These are phyloP conservation scores for Canariomyces notabilis DNA, from an alignment of 2,329 filamentous ascomycete species.

Conservation along the genomic window DNA sequence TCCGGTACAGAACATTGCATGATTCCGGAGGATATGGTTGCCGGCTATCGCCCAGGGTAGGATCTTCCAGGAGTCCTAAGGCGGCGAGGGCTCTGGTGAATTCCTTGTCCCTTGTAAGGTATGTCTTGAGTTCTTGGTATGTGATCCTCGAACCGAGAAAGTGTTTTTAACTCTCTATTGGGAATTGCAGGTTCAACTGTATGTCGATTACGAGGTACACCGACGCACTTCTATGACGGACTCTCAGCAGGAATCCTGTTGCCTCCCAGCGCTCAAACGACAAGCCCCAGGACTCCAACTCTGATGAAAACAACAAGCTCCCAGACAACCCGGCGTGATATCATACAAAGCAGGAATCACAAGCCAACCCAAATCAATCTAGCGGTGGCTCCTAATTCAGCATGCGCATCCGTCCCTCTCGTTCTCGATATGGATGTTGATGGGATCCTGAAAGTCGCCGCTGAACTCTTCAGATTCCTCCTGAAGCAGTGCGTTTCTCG, in stretches of 20 bases:
- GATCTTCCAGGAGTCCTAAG: too few relatives aligned
- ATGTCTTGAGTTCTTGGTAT: too few relatives aligned
- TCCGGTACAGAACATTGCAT: too few relatives aligned
- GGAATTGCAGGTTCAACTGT: neutral
- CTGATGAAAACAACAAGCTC: constrained; percentile 13
- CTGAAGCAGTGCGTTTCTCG: constrained; percentile 88
- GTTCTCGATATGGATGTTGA: constrained; percentile 95
- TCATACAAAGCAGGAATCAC: constrained; percentile 22
- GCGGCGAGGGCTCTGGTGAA: too few relatives aligned
- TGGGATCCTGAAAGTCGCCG: constrained; percentile 94
- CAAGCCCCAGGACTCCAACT: constrained; percentile 11
- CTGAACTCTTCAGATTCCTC: constrained; percentile 98
- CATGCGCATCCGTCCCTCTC: constrained; percentile 91
- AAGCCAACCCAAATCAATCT: constrained; percentile 12
- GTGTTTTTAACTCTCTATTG: too few relatives aligned
- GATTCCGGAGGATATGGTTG: too few relatives aligned
- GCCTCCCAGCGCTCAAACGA: constrained; percentile 5
- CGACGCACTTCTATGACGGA: constrained; percentile 18
- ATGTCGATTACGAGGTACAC: constrained; percentile 15
- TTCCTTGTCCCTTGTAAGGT: too few relatives aligned
- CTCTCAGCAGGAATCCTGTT: neutral
- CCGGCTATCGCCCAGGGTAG: too few relatives aligned
- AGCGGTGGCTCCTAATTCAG: constrained; percentile 41
- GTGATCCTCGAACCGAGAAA: too few relatives aligned
- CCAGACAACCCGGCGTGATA: constrained; percentile 24